These are phyloP conservation scores for Cordyceps farinosa DNA, from an alignment of 2,329 filamentous ascomycete genomes.

Conservation along the genomic window DNA sequence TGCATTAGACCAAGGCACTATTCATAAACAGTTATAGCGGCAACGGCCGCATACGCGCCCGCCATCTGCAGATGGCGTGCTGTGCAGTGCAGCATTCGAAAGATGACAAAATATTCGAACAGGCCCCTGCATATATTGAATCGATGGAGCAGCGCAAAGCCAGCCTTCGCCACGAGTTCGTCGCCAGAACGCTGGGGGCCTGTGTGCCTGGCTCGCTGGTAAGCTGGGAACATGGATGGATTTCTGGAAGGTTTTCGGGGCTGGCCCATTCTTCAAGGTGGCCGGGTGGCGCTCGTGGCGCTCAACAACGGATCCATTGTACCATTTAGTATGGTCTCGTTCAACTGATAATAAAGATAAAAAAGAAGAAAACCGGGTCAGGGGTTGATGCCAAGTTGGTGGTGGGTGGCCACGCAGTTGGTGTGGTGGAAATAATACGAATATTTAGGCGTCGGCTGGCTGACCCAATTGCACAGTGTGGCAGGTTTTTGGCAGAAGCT, in stretches of 20 bases:
- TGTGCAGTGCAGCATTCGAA: background rate
- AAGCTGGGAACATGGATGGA: background rate
- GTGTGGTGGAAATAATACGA: background rate
- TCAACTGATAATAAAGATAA: background rate
- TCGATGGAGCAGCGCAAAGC: background rate
- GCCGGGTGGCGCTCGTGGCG: background rate
- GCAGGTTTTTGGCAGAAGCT: background rate
- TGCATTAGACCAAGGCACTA: background rate
- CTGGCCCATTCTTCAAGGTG: background rate
- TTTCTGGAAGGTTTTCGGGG: background rate
- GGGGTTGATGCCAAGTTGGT: background rate
- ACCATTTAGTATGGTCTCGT: background rate
- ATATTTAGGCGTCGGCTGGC: background rate
- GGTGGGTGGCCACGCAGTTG: background rate
- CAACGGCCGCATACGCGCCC: background rate
- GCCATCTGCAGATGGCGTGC: background rate
- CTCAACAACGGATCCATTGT: background rate
- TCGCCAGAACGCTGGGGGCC: background rate
- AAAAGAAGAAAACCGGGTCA: background rate
- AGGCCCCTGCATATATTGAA: background rate
- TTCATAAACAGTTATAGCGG: background rate
- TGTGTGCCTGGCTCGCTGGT: background rate
- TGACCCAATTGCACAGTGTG: background rate
- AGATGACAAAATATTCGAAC: background rate
- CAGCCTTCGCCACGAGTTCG: background rate